Evolutionary conservation across 805 yeast species (phyloP), one percentile per base, ranked within the genome.

Genomic region (Saturnispora serradocipensis): DNA sequence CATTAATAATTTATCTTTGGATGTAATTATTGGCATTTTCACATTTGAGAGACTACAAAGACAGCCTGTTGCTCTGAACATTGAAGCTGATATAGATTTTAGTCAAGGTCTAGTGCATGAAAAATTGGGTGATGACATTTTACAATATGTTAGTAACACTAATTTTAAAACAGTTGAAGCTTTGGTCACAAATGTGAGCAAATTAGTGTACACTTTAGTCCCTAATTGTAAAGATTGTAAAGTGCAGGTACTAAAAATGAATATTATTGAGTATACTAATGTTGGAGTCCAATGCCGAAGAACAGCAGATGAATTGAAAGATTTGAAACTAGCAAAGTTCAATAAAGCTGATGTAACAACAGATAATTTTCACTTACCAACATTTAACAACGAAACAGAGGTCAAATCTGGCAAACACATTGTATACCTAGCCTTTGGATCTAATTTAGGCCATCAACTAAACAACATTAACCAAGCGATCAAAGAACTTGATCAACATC

Each of bases 141-240:
- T 76, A 0, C 60, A 61, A 0, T 86, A 82, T 59, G 86, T 88
- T n/a, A 95, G 86, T 60, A 63, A 62, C n/a, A 77, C 96, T 1
- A 80, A 81, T 56, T 93, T 88, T 70, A 84, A 87, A 61, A 93
- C 99, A 0, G 95, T 93, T 1, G 99, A 93, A 64, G 97, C 97
- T 0, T 73, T 93, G 45, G 95, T 87, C 3, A 77, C 81, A 53
- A 77, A 81, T 10, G 84, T 88, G 27, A 82, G 88, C 3, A 59
- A 65, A 16, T 46, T 72, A 6, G 58, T 67, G 5, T 55, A 60
- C 16, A 49, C 49, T 5, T 30, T 43, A 7, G 16, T 53, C 3
- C 57, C 59, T 0, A 27, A 35, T 2, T 43, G 57, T 5, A 38
- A 51, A 2, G 50, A 54, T 8, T 65, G 73, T 44, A 56, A 56